Conservation (phyloP, 495 filamentous ascomycete species). For the Aspergillus steynii region DNA sequence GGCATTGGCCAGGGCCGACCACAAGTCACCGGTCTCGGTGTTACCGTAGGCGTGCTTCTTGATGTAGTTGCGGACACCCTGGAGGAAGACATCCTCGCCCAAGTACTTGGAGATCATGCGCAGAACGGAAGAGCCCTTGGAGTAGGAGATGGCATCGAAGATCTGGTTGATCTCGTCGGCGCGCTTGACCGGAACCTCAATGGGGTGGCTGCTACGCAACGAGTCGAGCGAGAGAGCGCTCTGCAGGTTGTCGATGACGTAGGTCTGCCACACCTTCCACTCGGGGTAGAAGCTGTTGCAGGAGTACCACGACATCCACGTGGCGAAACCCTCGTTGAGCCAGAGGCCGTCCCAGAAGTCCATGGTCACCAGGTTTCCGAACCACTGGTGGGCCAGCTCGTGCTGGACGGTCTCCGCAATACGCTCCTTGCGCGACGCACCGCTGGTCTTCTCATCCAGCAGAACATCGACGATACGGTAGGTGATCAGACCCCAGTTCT, state of each 20-base stretch:
- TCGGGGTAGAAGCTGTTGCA: constrained; percentile 83
- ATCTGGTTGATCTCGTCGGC: constrained; percentile 98
- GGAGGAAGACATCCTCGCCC: constrained; percentile 89
- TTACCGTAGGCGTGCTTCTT: constrained; percentile 88
- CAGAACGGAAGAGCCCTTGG: constrained; percentile 92
- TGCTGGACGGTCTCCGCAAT: constrained; percentile 95
- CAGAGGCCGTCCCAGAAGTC: constrained; percentile 99
- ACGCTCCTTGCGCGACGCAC: constrained; percentile 89
- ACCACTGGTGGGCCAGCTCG: constrained; percentile 98
- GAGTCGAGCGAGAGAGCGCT: constrained; percentile 86
- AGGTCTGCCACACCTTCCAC: constrained; percentile 98
- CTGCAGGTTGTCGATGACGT: constrained; percentile 89
- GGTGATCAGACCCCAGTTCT: constrained; percentile 98
- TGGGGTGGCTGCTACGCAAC: constrained; percentile 90
- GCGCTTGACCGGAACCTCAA: constrained; percentile 93
- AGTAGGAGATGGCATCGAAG: constrained; percentile 97
- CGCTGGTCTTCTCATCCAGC: constrained; percentile 86
- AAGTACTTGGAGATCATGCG: constrained; percentile 97
- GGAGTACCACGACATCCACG: constrained; percentile 73
- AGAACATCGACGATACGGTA: constrained; percentile 92
- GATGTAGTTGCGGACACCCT: constrained; percentile 88
- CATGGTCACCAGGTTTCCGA: constrained; percentile 98
- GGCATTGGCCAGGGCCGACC: constrained; percentile 84
- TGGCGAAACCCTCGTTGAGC: constrained; percentile 98
- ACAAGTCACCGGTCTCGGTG: constrained; percentile 80